Conservation (phyloP, 1,284 basidiomycete genomes). For the Neonothopanus nambi region DNA sequence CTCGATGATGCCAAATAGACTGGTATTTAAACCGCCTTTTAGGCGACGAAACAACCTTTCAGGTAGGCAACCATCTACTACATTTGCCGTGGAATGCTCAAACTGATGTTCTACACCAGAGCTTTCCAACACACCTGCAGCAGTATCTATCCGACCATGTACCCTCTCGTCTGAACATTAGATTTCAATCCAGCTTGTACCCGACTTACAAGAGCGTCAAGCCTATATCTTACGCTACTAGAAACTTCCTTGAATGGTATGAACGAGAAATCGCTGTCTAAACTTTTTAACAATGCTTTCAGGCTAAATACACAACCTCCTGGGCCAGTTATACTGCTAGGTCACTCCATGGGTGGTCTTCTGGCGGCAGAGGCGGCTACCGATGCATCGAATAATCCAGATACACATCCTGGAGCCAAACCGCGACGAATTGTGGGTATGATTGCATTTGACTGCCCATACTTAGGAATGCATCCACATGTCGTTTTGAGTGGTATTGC, state of each 20-base stretch:
- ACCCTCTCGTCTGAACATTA: constrained; percentile 35
- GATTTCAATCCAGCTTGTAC: constrained; percentile 48
- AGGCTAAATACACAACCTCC: constrained; percentile 55
- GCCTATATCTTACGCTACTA: constrained; percentile 46
- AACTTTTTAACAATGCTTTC: constrained; percentile 3
- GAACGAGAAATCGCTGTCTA: constrained; percentile 13
- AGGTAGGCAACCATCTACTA: constrained; percentile 29
- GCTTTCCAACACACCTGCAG: constrained; percentile 55
- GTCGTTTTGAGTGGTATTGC: constrained; percentile 57
- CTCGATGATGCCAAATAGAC: not conserved
- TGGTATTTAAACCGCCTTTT: constrained; percentile 9
- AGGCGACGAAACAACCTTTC: constrained; percentile 51
- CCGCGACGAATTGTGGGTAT: constrained; percentile 50
- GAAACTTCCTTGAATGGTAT: constrained; percentile 54
- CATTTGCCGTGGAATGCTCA: not conserved
- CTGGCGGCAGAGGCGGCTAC: constrained; percentile 56
- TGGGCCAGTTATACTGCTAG: constrained; percentile 54
- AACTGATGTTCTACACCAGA: constrained; percentile 26
- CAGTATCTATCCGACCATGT: constrained; percentile 36
- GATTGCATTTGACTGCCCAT: constrained; percentile 57
- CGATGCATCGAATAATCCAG: constrained; percentile 34
- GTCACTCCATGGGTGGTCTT: constrained; percentile 61
- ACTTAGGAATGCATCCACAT: constrained; percentile 60
- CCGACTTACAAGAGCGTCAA: constrained; percentile 58
- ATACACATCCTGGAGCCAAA: constrained; percentile 21